phyloP scores from a whole-genome alignment of 306 rosid genomes.

The Prunus persica region DNA sequence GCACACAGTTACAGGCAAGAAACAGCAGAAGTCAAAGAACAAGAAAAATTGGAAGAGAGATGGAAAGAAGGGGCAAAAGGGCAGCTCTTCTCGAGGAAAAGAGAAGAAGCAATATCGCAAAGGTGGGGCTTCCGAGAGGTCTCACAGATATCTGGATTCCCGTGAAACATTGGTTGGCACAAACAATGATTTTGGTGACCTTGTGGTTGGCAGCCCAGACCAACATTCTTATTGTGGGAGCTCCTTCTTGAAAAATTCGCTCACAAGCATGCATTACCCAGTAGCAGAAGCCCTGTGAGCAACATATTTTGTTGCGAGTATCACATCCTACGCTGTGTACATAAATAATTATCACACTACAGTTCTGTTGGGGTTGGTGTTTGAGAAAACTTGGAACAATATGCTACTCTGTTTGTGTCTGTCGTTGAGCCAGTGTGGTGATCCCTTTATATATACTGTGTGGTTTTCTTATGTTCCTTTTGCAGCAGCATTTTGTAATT shows the following conservation, averaged over 20 bases:
- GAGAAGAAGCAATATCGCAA: slow-evolving; percentile 61
- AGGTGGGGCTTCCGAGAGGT: slow-evolving; percentile 39
- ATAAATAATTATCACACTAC: slow-evolving; percentile 25
- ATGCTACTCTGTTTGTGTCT: background rate
- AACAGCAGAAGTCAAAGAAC: slow-evolving; percentile 62
- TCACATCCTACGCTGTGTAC: slow-evolving; percentile 21
- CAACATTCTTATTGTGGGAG: slow-evolving; percentile 46
- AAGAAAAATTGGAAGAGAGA: slow-evolving; percentile 54
- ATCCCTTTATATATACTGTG: background rate
- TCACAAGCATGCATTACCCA: slow-evolving; percentile 50
- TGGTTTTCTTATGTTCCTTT: background rate
- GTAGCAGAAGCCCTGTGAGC: slow-evolving; percentile 70
- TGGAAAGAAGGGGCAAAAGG: slow-evolving; percentile 67
- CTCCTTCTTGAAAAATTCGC: slow-evolving; percentile 47
- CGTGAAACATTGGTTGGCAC: slow-evolving; percentile 14
- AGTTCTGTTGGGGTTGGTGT: slow-evolving; percentile 1
- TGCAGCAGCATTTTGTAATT: background rate
- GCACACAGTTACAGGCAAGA: slow-evolving; percentile 57
- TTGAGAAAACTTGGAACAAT: background rate
- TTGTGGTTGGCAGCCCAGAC: slow-evolving; percentile 43
- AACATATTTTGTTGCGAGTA: slow-evolving; percentile 9
- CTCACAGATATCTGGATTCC: slow-evolving; percentile 19
- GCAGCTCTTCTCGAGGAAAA: slow-evolving; percentile 49
- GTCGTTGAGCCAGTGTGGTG: background rate
- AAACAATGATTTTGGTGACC: slow-evolving; percentile 32